These are phyloP conservation scores for Kockiozyma suomiensis DNA, from an alignment of 805 yeast genomes.

Conservation along the genomic window DNA sequence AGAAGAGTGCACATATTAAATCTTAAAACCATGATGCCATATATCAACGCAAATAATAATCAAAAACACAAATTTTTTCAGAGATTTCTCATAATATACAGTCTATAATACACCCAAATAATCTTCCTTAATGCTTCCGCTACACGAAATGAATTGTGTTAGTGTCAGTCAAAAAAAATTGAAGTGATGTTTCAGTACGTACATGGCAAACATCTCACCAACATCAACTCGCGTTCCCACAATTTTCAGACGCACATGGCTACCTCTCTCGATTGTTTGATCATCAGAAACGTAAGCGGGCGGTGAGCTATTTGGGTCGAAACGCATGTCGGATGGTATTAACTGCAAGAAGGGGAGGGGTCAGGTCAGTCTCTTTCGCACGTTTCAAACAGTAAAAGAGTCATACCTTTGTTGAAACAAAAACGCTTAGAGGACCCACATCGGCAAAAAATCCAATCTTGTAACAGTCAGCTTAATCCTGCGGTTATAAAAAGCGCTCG, in stretches of 20 bases:
- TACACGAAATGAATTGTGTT: no score
- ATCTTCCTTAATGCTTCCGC: slow-evolving; percentile 95
- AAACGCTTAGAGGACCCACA: slow-evolving; percentile 94
- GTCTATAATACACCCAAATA: slow-evolving; percentile 78
- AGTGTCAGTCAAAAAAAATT: no score
- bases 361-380: not conserved
- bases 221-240: slow-evolving; percentile 98
- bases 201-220: slow-evolving; percentile 91
- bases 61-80: not conserved
- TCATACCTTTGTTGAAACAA: slow-evolving; percentile 78
- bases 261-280: slow-evolving; percentile 91
- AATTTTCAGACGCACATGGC: slow-evolving; percentile 89
- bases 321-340: slow-evolving; percentile 91
- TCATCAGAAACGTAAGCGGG: slow-evolving; percentile 93
- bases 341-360: slow-evolving; percentile 46
- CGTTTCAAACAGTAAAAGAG: not conserved
- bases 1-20: not conserved
- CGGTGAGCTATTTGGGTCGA: slow-evolving; percentile 93
- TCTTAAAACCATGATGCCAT: slow-evolving; percentile 3
- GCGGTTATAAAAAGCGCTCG: not conserved
- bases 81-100: slow-evolving; percentile 4
- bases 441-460: slow-evolving; percentile 94
- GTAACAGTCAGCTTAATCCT: not conserved
- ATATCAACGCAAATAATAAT: not conserved
- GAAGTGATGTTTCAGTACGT: slow-evolving; percentile 21